Evolutionary conservation across 2,329 filamentous ascomycete genomes (phyloP).

Genomic region (Xylaria sp.): DNA sequence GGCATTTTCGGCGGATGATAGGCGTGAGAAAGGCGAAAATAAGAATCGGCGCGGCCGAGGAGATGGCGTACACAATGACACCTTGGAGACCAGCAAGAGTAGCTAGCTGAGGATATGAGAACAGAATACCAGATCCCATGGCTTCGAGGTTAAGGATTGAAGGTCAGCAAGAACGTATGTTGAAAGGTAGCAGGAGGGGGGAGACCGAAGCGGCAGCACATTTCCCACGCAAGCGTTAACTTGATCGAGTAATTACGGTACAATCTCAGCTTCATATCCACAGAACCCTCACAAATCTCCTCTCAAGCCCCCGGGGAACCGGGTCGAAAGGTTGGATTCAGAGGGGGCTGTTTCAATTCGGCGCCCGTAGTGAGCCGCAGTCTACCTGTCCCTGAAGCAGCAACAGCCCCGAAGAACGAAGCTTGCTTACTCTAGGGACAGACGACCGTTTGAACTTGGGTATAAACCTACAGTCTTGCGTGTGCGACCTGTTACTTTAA

Average conservation of each 20-base stretch:
- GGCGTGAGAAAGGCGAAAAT: slow-evolving; percentile 80
- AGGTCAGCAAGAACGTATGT: slow-evolving; percentile 51
- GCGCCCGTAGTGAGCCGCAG: slow-evolving; percentile 89
- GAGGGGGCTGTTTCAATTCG: slow-evolving; percentile 63
- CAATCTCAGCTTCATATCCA: slow-evolving; percentile 85
- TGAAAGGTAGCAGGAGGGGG: slow-evolving; percentile 44
- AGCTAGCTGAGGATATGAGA: slow-evolving; percentile 83
- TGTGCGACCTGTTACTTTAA: slow-evolving; percentile 46
- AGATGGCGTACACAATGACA: slow-evolving; percentile 78
- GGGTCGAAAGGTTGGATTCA: slow-evolving; percentile 63
- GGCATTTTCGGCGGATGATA: slow-evolving; percentile 81
- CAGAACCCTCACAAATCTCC: slow-evolving; percentile 56
- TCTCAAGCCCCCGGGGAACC: slow-evolving; percentile 27
- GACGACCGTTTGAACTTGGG: slow-evolving; percentile 55
- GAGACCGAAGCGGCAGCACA: slow-evolving; percentile 84
- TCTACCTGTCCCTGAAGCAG: slow-evolving; percentile 50
- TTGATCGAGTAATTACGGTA: slow-evolving; percentile 98
- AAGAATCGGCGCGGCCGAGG: slow-evolving; percentile 77
- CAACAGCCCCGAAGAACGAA: slow-evolving; percentile 6
- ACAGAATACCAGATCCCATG: slow-evolving; percentile 84
- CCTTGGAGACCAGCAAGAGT: slow-evolving; percentile 84
- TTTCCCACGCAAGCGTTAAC: slow-evolving; percentile 99
- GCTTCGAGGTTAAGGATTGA: slow-evolving; percentile 67
- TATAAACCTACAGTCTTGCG: slow-evolving; percentile 58
- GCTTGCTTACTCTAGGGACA: slow-evolving; percentile 25